A percentile compares a stretch with the other conserved stretches of the same genome.
Conservation (phyloP, 2,329 filamentous ascomycete species). For the Penicillium sp. region DNA sequence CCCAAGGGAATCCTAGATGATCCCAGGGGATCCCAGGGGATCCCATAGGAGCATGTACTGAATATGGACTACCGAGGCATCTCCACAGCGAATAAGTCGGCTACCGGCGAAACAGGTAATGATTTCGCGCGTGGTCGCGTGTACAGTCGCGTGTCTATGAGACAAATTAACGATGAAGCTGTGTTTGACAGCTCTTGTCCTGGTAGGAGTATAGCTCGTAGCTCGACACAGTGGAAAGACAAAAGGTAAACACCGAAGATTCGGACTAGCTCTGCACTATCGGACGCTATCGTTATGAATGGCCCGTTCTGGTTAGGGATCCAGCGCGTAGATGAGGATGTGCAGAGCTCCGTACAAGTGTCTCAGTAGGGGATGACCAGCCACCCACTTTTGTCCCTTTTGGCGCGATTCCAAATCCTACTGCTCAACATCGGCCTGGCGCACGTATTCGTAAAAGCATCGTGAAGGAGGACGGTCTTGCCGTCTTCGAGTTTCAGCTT, state of each 20-base stretch:
- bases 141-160: not conserved
- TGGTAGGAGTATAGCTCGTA: not conserved
- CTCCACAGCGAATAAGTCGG: not conserved
- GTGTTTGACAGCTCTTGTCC: not conserved
- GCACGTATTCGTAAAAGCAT: not conserved
- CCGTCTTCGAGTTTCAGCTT: not conserved
- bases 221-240: not conserved
- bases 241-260: not conserved
- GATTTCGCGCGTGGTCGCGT: not conserved
- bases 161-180: not conserved
- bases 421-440: not conserved
- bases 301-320: not conserved
- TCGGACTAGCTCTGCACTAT: conserved; percentile 2
- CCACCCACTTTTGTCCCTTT: conserved; percentile 4
- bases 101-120: not conserved
- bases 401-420: not conserved
- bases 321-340: conserved; percentile 17
- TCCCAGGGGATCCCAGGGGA: not conserved
- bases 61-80: not conserved
- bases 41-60: not conserved
- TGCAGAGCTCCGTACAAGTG: conserved; percentile 8
- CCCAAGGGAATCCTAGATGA: not conserved
- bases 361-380: conserved; percentile 11
- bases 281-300: not conserved
- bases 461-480: not conserved